These are phyloP conservation scores for Candida palmyrensis DNA, from an alignment of 805 yeast genomes.

Conservation along the genomic window DNA sequence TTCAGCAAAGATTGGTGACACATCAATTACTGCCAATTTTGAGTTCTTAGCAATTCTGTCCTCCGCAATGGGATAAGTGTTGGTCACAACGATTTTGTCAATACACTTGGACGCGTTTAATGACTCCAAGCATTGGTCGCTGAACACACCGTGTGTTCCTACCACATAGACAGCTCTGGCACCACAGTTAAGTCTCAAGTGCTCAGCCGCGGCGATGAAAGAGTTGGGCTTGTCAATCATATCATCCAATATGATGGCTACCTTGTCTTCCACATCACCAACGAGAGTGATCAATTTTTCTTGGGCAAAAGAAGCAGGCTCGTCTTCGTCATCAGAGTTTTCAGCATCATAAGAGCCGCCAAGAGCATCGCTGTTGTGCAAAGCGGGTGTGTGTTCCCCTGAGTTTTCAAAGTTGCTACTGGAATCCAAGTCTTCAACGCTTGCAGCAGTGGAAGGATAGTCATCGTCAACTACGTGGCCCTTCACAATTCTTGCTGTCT, in stretches of 20 bases:
- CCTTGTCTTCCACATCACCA: conserved; percentile 88
- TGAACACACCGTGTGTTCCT: conserved; percentile 94
- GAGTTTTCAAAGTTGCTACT: conserved; percentile 2
- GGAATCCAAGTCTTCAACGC: conserved; percentile 12
- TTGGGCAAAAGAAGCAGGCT: conserved; percentile 50
- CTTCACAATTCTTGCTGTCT: conserved; percentile 91
- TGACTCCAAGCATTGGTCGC: conserved; percentile 78
- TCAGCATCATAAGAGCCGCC: conserved; percentile 77
- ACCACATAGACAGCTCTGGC: conserved; percentile 86
- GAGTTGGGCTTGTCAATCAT: conserved; percentile 95
- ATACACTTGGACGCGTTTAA: conserved; percentile 76
- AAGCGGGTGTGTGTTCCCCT: not conserved
- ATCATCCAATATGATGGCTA: conserved; percentile 93
- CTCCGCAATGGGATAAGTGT: conserved; percentile 84
- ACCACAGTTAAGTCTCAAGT: conserved; percentile 91
- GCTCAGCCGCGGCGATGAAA: conserved; percentile 97
- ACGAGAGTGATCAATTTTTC: conserved; percentile 94
- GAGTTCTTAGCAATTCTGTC: conserved; percentile 52
- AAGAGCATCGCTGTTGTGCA: conserved; percentile 50
- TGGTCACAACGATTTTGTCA: conserved; percentile 90
- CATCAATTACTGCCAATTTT: conserved; percentile 84
- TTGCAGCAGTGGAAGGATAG: conserved; percentile 27
- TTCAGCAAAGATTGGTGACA: conserved; percentile 93
- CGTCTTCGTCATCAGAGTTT: conserved; percentile 83
- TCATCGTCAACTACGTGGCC: conserved; percentile 97